These are phyloP conservation scores for Aphanoascus verrucosus DNA, from an alignment of 2,329 filamentous ascomycete species.

Conservation along the genomic window DNA sequence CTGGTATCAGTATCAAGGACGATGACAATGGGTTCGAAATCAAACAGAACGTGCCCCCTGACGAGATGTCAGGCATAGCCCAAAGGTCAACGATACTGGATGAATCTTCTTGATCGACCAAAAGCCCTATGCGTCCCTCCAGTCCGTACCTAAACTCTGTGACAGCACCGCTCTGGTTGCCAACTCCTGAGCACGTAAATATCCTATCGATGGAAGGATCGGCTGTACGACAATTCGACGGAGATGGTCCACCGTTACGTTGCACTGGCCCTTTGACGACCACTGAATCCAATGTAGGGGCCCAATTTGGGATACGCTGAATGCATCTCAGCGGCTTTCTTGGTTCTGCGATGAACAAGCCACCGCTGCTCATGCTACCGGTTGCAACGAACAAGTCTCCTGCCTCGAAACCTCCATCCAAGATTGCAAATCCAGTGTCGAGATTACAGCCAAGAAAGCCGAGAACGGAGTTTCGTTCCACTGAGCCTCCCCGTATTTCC, in stretches of 20 bases:
- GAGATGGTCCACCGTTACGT: slow-evolving; percentile 11
- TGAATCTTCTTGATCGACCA: slow-evolving; percentile 32
- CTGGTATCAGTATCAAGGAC: slow-evolving; percentile 29
- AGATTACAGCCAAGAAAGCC: slow-evolving; percentile 63
- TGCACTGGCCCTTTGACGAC: slow-evolving; percentile 22
- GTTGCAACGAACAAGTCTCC: slow-evolving; percentile 71
- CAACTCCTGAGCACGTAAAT: slow-evolving; percentile 57
- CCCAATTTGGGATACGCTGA: slow-evolving; percentile 54
- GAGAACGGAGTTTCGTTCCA: slow-evolving; percentile 48
- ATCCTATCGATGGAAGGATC: slow-evolving; percentile 43
- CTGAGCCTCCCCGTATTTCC: slow-evolving; percentile 49
- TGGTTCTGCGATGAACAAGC: slow-evolving; percentile 59
- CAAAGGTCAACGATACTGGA: slow-evolving; percentile 35
- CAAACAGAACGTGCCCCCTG: slow-evolving; percentile 30
- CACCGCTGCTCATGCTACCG: slow-evolving; percentile 67
- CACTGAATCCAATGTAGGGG: slow-evolving; percentile 42
- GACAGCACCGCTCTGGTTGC: slow-evolving; percentile 48
- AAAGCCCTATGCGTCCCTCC: slow-evolving; percentile 52
- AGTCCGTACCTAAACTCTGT: slow-evolving; percentile 60
- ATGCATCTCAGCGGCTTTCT: slow-evolving; percentile 45
- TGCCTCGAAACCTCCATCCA: slow-evolving; percentile 50
- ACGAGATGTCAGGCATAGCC: slow-evolving; percentile 30
- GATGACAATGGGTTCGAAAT: slow-evolving; percentile 35
- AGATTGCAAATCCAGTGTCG: slow-evolving; percentile 67
- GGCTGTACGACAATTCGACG: slow-evolving; percentile 13